Percentiles rank a stretch among this genome's conserved stretches.
phyloP scores from a whole-genome alignment of 148 eudicot genomes.

The Fagopyrum tataricum region DNA sequence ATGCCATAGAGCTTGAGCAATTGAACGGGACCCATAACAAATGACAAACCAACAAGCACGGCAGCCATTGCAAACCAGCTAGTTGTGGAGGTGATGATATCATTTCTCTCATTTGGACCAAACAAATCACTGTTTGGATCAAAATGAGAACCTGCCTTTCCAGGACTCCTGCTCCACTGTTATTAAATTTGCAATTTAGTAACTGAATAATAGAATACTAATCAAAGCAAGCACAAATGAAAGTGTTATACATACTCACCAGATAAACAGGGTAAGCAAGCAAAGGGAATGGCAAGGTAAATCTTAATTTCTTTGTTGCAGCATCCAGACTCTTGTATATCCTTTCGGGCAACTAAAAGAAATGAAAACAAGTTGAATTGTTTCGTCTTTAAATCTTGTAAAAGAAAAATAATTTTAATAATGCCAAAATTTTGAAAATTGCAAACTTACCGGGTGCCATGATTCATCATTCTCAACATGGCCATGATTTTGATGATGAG shows the following conservation, averaged over 20 bases:
- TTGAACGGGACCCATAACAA: constrained; percentile 65
- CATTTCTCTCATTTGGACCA: constrained; percentile 41
- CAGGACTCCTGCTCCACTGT: constrained; percentile 68
- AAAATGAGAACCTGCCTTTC: constrained; percentile 64
- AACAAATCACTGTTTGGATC: constrained; percentile 58
- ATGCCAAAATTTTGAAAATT: background rate
- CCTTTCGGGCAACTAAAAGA: constrained; percentile 45
- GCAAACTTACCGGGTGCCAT: constrained; percentile 59
- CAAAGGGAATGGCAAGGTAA: constrained; percentile 63
- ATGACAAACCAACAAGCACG: constrained; percentile 45
- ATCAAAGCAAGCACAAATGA: background rate
- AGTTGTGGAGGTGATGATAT: constrained; percentile 55
- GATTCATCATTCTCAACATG: constrained; percentile 85
- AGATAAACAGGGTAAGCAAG: constrained; percentile 68
- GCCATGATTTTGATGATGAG: constrained; percentile 84
- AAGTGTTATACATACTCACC: constrained; percentile 25
- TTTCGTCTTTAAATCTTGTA: background rate
- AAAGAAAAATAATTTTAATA: background rate
- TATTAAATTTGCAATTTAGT: background rate
- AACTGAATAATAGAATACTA: background rate
- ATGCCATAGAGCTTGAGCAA: constrained; percentile 67
- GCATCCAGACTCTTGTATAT: constrained; percentile 40
- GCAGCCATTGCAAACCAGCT: constrained; percentile 76
- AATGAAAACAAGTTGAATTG: background rate
- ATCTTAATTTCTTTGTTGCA: constrained; percentile 44